A percentile compares a stretch with the other conserved stretches of the same genome.
Conservation (phyloP, 2,329 filamentous ascomycete genomes). For the Magnaporthales sp. region DNA sequence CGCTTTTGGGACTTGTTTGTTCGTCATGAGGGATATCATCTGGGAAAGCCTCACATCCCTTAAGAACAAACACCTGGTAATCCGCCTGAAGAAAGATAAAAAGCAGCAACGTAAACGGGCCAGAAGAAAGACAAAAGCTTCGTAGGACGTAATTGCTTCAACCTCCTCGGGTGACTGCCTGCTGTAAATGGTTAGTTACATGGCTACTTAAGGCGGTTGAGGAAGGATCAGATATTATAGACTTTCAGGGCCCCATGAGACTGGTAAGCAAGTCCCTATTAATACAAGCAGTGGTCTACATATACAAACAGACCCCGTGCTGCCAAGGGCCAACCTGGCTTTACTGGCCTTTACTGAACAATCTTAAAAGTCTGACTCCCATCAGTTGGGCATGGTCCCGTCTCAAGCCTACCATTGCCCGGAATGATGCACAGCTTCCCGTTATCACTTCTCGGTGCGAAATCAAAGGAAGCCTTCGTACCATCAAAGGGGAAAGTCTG, state of each 20-base stretch:
- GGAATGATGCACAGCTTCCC: constrained; percentile 34
- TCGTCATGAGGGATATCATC: constrained; percentile 44
- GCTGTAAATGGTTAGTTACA: constrained; percentile 33
- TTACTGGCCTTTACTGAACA: constrained; percentile 13
- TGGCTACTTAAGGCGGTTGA: constrained; percentile 19
- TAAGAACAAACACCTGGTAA: constrained; percentile 35
- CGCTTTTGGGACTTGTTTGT: constrained; percentile 35
- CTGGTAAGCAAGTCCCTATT: not conserved
- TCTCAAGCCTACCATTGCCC: constrained; percentile 20
- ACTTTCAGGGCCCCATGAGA: not conserved
- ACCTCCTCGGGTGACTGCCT: constrained; percentile 17
- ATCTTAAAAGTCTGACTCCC: constrained; percentile 22
- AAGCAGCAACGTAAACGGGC: constrained; percentile 11
- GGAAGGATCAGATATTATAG: not conserved
- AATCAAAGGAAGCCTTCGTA: constrained; percentile 29
- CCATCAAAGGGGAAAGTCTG: constrained; percentile 39
- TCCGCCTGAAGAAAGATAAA: constrained; percentile 30
- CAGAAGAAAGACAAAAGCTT: constrained; percentile 22
- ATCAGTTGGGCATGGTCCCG: constrained; percentile 21
- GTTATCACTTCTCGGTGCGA: constrained; percentile 34
- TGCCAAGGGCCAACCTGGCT: not conserved
- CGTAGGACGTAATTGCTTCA: constrained; percentile 19
- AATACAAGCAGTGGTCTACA: not conserved
- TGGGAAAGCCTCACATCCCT: constrained; percentile 31
- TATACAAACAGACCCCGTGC: not conserved